phyloP scores from a whole-genome alignment of 2,329 filamentous ascomycete species.

The Zymoseptoria pseudotritici region DNA sequence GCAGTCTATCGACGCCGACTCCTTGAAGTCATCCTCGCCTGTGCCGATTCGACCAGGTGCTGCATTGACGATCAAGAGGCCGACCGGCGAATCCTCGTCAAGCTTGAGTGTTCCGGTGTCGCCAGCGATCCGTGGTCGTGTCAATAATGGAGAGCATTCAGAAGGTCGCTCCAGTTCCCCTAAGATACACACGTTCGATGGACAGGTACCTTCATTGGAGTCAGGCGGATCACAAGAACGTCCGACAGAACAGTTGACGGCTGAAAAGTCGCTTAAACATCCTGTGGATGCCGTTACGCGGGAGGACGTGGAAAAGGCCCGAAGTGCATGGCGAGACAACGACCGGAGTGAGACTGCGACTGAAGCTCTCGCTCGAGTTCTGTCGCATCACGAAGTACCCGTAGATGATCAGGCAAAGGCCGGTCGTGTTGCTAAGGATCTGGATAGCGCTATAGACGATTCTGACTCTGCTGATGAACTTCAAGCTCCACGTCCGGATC shows the following conservation, averaged over 20 bases:
- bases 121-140: slow-evolving; percentile 12
- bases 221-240: slow-evolving; percentile 5
- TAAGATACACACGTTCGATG: slow-evolving; percentile 14
- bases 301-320: slow-evolving; percentile 21
- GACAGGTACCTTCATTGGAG: slow-evolving; percentile 9
- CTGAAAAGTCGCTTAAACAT: slow-evolving; percentile 1
- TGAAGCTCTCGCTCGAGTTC: slow-evolving; percentile 24
- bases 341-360: slow-evolving; percentile 24
- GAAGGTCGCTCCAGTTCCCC: slow-evolving; percentile 7
- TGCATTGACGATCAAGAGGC: slow-evolving; percentile 10
- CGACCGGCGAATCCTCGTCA: slow-evolving; percentile 13
- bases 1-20: slow-evolving; percentile 16
- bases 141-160: slow-evolving; percentile 2
- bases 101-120: slow-evolving; percentile 16
- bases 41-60: slow-evolving; percentile 9
- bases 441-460: slow-evolving; percentile 18
- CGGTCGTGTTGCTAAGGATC: slow-evolving; percentile 7
- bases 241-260: neutral
- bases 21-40: slow-evolving; percentile 15
- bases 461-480: slow-evolving; percentile 15
- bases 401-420: slow-evolving; percentile 11
- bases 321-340: slow-evolving; percentile 19
- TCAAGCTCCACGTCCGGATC: slow-evolving; percentile 3
- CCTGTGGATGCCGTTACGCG: slow-evolving; percentile 11
- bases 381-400: slow-evolving; percentile 23